Evolutionary conservation across 2,329 filamentous ascomycete species (phyloP).

Genomic region (Plectosphaerella cucumerina): DNA sequence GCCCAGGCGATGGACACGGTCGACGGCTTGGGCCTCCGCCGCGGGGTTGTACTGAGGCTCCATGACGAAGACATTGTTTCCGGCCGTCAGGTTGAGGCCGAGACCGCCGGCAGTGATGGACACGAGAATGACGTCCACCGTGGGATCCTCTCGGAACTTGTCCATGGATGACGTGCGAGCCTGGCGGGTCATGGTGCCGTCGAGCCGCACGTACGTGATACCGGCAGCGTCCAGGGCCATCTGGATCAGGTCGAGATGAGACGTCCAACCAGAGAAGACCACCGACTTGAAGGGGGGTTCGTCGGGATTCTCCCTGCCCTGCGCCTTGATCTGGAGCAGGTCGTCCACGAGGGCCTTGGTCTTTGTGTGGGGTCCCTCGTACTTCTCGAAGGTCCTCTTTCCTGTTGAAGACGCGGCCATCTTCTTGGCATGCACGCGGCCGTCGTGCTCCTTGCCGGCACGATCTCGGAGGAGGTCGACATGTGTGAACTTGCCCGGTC

Average conservation of each 20-base stretch:
- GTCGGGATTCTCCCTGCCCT: conserved; percentile 55
- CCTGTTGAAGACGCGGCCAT: conserved; percentile 2
- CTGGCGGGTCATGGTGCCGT: conserved; percentile 79
- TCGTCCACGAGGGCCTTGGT: conserved; percentile 77
- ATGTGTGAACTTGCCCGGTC: conserved; percentile 58
- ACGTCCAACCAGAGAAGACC: conserved; percentile 94
- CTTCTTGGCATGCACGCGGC: conserved; percentile 33
- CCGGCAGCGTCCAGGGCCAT: conserved; percentile 65
- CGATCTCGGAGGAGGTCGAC: conserved; percentile 64
- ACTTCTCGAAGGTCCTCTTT: conserved; percentile 52
- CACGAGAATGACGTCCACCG: conserved; percentile 77
- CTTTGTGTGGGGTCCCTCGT: conserved; percentile 87
- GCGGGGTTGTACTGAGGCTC: conserved; percentile 97
- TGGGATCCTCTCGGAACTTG: conserved; percentile 67
- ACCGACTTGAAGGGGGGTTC: conserved; percentile 86
- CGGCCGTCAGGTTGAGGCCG: conserved; percentile 84
- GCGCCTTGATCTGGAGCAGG: conserved; percentile 59
- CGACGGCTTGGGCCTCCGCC: conserved; percentile 88
- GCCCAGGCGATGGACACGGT: conserved; percentile 86
- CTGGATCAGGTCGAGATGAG: conserved; percentile 88
- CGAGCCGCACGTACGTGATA: conserved; percentile 75
- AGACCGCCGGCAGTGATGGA: conserved; percentile 91
- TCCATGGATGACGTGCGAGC: conserved; percentile 74
- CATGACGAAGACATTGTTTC: conserved; percentile 91
- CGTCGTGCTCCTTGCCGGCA: conserved; percentile 53